Percentiles rank a stretch among this genome's conserved stretches.
Evolutionary conservation across 2,329 filamentous ascomycete genomes (phyloP).

Genomic region (Anthostomella pinea): DNA sequence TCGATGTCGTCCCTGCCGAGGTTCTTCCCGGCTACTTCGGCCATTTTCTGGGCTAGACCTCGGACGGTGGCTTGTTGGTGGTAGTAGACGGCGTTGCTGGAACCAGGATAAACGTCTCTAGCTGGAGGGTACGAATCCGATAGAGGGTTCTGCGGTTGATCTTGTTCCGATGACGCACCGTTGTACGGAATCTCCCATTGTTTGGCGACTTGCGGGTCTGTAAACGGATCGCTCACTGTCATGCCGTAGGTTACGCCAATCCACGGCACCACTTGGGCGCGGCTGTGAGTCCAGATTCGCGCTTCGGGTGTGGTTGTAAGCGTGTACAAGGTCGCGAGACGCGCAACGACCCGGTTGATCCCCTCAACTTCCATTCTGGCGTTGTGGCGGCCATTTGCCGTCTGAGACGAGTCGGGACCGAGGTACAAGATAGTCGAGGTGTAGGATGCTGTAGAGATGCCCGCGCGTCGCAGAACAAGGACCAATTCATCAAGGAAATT

Average conservation of each 20-base stretch:
- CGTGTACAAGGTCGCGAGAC: constrained; percentile 41
- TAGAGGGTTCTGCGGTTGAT: constrained; percentile 31
- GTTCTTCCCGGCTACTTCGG: constrained; percentile 9
- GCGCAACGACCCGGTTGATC: constrained; percentile 41
- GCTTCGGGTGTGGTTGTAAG: constrained; percentile 44
- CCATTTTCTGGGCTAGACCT: constrained; percentile 19
- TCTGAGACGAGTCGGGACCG: constrained; percentile 19
- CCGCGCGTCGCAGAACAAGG: constrained; percentile 43
- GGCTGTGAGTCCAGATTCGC: constrained; percentile 19
- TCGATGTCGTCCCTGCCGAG: constrained; percentile 21
- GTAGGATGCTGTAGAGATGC: constrained; percentile 42
- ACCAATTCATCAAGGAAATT: constrained; percentile 44
- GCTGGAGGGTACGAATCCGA: constrained; percentile 41
- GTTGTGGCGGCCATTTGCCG: constrained; percentile 32
- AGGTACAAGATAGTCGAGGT: constrained; percentile 39
- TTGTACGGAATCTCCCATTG: constrained; percentile 3
- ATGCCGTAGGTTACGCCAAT: constrained; percentile 20
- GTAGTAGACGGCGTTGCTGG: constrained; percentile 45
- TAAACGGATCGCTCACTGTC: constrained; percentile 30
- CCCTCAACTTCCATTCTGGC: constrained; percentile 43
- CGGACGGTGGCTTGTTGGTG: constrained; percentile 41
- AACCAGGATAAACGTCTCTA: constrained; percentile 42
- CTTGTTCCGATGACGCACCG: constrained; percentile 21
- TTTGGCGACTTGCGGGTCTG: constrained; percentile 5
- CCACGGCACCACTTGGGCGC: constrained; percentile 13